phyloP scores from a whole-genome alignment of 495 filamentous ascomycete genomes.

The Penicillium fimorum region DNA sequence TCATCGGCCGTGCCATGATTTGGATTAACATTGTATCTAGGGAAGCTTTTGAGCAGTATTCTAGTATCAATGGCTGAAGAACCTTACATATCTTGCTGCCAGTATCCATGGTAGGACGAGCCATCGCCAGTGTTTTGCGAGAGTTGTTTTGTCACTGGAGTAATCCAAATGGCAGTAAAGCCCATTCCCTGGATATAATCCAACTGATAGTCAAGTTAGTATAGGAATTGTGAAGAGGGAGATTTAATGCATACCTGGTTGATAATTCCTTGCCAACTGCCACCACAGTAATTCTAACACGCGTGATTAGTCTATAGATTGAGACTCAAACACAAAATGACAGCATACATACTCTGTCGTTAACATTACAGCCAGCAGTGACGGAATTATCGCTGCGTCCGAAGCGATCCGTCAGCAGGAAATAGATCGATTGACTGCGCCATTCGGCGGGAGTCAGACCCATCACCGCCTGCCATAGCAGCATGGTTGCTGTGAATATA shows the following conservation, averaged over 20 bases:
- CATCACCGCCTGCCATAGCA: constrained; percentile 16
- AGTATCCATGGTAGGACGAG: constrained; percentile 70
- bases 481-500: background rate
- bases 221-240: background rate
- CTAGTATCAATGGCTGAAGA: background rate
- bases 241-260: constrained; percentile 49
- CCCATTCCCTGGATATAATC: constrained; percentile 69
- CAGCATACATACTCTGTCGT: constrained; percentile 27
- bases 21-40: constrained; percentile 57
- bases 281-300: constrained; percentile 63
- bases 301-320: background rate
- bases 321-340: too few relatives aligned
- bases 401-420: constrained; percentile 73
- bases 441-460: constrained; percentile 51
- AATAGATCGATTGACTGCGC: constrained; percentile 68
- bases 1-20: constrained; percentile 66
- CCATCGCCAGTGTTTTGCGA: constrained; percentile 51
- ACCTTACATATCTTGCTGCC: constrained; percentile 63
- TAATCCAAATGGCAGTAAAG: constrained; percentile 83
- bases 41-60: background rate
- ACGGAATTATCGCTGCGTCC: constrained; percentile 67
- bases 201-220: constrained; percentile 23
- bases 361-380: constrained; percentile 49
- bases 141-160: constrained; percentile 66
- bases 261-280: constrained; percentile 70